These are phyloP conservation scores for Cadophora luteo-olivacea DNA, from an alignment of 2,329 filamentous ascomycete species.

Conservation along the genomic window DNA sequence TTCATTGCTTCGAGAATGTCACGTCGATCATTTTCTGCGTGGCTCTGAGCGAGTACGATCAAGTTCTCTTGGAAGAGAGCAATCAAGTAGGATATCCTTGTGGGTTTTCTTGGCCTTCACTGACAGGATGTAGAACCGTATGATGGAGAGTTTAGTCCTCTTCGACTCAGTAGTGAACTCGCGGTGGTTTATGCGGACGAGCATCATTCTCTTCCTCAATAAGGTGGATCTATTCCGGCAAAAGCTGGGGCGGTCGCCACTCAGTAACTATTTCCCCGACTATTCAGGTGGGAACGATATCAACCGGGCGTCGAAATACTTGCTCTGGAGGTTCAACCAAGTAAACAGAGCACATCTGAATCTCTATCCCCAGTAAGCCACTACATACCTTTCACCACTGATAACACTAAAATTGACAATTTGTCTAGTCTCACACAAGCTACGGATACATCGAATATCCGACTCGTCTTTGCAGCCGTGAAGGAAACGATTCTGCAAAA, in stretches of 20 bases:
- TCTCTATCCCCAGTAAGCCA: conserved; percentile 91
- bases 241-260: conserved; percentile 86
- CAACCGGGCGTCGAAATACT: conserved; percentile 96
- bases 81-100: conserved; percentile 75
- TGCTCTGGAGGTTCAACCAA: conserved; percentile 98
- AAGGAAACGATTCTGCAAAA: conserved; percentile 99
- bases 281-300: conserved; percentile 98
- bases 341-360: conserved; percentile 96
- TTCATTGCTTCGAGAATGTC: conserved; percentile 99
- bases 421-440: conserved; percentile 88
- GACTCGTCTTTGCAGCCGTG: conserved; percentile 95
- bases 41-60: conserved; percentile 96
- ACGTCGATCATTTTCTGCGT: conserved; percentile 99
- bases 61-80: conserved; percentile 94
- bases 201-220: conserved; percentile 98
- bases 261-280: conserved; percentile 96
- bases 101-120: neutral
- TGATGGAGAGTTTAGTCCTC: conserved; percentile 97
- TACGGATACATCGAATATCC: conserved; percentile 97
- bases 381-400: neutral
- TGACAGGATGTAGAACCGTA: conserved; percentile 77
- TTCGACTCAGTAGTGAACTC: conserved; percentile 99
- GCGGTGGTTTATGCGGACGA: conserved; percentile 98
- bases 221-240: conserved; percentile 98
- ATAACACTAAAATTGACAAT: conserved; percentile 27